Evolutionary conservation across 1,284 basidiomycete species (phyloP).

Genomic region (Ceratobasidium sp.): DNA sequence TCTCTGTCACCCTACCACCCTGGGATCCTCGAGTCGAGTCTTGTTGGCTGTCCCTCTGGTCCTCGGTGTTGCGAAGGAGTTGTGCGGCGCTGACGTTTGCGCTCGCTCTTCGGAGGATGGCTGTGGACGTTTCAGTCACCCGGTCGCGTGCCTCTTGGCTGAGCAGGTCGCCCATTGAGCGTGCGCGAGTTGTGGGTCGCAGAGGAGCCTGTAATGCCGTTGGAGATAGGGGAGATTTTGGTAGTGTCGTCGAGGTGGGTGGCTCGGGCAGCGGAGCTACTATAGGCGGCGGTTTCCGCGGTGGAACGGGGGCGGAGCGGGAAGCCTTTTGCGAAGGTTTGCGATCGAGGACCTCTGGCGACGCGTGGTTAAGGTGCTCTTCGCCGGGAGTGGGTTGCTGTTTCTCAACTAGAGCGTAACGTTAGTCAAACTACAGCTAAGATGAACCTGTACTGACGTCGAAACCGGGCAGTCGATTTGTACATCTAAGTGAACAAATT

Average conservation of each 20-base stretch:
- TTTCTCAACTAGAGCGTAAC: slow-evolving; percentile 53
- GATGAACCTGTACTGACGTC: slow-evolving; percentile 53
- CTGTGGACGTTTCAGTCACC: slow-evolving; percentile 31
- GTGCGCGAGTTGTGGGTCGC: slow-evolving; percentile 64
- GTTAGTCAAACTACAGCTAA: slow-evolving; percentile 33
- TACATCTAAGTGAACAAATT: slow-evolving; percentile 74
- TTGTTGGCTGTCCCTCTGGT: background rate
- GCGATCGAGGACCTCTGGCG: slow-evolving; percentile 40
- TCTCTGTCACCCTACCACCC: background rate
- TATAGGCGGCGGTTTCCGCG: background rate
- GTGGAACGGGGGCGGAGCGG: background rate
- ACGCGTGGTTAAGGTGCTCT: slow-evolving; percentile 51
- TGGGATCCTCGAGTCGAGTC: background rate
- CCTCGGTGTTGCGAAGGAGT: slow-evolving; percentile 1
- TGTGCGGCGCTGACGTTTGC: slow-evolving; percentile 13
- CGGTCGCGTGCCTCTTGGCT: slow-evolving; percentile 61
- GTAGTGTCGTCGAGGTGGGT: slow-evolving; percentile 33
- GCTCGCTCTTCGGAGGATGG: slow-evolving; percentile 37
- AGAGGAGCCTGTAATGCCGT: slow-evolving; percentile 28
- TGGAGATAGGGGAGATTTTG: slow-evolving; percentile 27
- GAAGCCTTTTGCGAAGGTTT: background rate
- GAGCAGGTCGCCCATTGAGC: slow-evolving; percentile 69
- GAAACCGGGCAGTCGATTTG: slow-evolving; percentile 70
- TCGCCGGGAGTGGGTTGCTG: slow-evolving; percentile 56
- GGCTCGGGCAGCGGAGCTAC: background rate